phyloP scores from a whole-genome alignment of 495 filamentous ascomycete genomes.

The Lasiosphaeris hirsuta region DNA sequence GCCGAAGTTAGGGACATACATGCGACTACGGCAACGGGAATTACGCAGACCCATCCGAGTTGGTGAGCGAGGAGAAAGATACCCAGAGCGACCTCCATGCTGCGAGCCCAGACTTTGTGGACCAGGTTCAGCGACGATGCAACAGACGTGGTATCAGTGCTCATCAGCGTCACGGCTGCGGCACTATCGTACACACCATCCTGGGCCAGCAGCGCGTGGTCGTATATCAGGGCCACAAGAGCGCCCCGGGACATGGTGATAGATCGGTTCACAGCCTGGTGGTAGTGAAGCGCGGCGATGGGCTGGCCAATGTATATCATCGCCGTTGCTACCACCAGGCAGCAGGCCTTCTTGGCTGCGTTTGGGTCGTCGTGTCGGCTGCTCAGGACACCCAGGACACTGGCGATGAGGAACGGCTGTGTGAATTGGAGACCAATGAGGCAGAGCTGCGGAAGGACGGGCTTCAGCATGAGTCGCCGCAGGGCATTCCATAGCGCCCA shows the following conservation, averaged over 20 bases:
- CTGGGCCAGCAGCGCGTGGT: conserved; percentile 44
- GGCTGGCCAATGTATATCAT: not conserved
- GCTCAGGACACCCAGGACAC: not conserved
- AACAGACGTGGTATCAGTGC: conserved; percentile 31
- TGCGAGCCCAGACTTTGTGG: conserved; percentile 41
- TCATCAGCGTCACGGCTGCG: conserved; percentile 58
- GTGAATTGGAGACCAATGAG: conserved; percentile 20
- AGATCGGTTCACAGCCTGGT: not conserved
- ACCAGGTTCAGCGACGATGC: conserved; percentile 2
- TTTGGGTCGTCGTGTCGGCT: conserved; percentile 5
- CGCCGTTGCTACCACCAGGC: not conserved
- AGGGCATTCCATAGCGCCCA: conserved; percentile 4
- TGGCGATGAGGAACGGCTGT: conserved; percentile 23
- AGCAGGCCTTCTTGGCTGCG: not conserved
- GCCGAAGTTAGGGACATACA: conserved; percentile 22
- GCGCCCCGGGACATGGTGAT: conserved; percentile 16
- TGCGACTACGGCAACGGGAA: conserved; percentile 49
- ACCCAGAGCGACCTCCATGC: conserved; percentile 50
- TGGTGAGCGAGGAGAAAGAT: conserved; percentile 52
- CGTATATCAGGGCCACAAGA: conserved; percentile 53
- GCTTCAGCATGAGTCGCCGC: conserved; percentile 1
- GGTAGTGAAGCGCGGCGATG: not conserved
- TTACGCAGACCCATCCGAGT: conserved; percentile 41
- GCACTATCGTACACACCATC: conserved; percentile 42
- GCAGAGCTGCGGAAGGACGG: conserved; percentile 18